Evolutionary conservation across 495 filamentous ascomycete genomes (phyloP).

Genomic region (Podospora didyma): DNA sequence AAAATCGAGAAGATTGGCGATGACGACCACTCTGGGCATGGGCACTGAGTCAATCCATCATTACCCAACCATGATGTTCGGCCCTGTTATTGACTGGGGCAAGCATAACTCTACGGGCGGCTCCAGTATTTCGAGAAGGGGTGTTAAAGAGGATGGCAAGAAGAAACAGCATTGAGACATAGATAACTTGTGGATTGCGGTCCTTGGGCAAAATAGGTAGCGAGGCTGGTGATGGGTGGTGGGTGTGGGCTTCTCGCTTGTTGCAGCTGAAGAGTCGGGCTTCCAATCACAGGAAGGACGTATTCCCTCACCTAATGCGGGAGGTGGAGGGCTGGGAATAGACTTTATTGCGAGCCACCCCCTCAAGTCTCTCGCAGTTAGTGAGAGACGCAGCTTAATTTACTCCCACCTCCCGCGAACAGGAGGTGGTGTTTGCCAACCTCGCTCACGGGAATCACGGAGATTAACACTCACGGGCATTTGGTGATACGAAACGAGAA

Average conservation of each 20-base stretch:
- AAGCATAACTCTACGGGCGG: too few species aligned
- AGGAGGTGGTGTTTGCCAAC: slow-evolving; percentile 13
- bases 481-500: slow-evolving; percentile 13
- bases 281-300: slow-evolving; percentile 18
- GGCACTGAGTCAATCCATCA: not conserved
- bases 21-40: slow-evolving; percentile 54
- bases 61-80: too few species aligned
- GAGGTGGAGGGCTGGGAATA: slow-evolving; percentile 8
- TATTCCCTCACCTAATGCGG: slow-evolving; percentile 8
- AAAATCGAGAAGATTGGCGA: slow-evolving; percentile 95
- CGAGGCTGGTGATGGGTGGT: slow-evolving; percentile 16
- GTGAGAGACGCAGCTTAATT: slow-evolving; percentile 18
- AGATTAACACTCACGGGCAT: slow-evolving; percentile 17
- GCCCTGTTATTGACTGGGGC: too few species aligned
- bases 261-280: slow-evolving; percentile 11
- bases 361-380: slow-evolving; percentile 13
- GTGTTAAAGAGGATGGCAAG: not conserved
- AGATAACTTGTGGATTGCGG: slow-evolving; percentile 13
- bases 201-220: not conserved
- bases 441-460: slow-evolving; percentile 19
- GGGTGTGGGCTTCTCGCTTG: not conserved
- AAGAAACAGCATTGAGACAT: slow-evolving; percentile 15
- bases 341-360: slow-evolving; percentile 8
- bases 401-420: slow-evolving; percentile 5
- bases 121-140: too few species aligned